A percentile compares a stretch with the other conserved stretches of the same genome.
Evolutionary conservation across 495 filamentous ascomycete species (phyloP).

Genomic region (Parathielavia appendiculata): DNA sequence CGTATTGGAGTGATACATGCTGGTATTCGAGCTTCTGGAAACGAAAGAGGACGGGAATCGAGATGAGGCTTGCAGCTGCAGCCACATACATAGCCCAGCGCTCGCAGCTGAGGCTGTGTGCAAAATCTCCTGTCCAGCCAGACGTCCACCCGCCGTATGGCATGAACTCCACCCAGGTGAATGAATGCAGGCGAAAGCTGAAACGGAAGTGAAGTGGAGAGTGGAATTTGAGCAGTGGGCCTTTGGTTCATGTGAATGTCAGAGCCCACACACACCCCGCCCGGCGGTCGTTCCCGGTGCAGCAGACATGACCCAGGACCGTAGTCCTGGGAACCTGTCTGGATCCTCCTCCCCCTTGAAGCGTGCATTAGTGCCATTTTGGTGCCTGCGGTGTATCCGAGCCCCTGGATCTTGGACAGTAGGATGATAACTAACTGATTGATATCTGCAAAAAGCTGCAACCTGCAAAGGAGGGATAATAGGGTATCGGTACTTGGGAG

Average conservation of each 20-base stretch:
- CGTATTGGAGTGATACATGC: no score
- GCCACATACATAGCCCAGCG: not conserved
- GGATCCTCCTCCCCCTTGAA: slow-evolving; percentile 31
- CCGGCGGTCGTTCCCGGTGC: slow-evolving; percentile 26
- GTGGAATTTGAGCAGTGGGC: not conserved
- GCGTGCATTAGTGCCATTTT: slow-evolving; percentile 39
- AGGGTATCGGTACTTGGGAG: no score
- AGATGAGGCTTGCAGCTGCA: not conserved
- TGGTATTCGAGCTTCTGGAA: not conserved
- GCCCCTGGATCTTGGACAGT: not conserved
- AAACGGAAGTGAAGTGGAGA: not conserved
- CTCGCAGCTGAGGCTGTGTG: no score
- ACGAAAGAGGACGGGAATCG: not conserved
- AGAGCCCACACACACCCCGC: no score
- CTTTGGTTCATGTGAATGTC: not conserved
- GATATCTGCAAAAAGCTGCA: not conserved
- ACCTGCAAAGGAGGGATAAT: not conserved
- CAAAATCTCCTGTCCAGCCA: not conserved
- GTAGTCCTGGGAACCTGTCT: slow-evolving; percentile 22
- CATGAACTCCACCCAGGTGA: not conserved
- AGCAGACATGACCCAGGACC: slow-evolving; percentile 22
- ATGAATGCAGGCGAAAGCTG: no score
- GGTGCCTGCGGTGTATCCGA: slow-evolving; percentile 8
- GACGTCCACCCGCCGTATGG: not conserved
- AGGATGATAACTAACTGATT: not conserved